Evolutionary conservation across 192 early-diverging fungal genomes (phyloP).

Genomic region (Linnemannia elongata): DNA sequence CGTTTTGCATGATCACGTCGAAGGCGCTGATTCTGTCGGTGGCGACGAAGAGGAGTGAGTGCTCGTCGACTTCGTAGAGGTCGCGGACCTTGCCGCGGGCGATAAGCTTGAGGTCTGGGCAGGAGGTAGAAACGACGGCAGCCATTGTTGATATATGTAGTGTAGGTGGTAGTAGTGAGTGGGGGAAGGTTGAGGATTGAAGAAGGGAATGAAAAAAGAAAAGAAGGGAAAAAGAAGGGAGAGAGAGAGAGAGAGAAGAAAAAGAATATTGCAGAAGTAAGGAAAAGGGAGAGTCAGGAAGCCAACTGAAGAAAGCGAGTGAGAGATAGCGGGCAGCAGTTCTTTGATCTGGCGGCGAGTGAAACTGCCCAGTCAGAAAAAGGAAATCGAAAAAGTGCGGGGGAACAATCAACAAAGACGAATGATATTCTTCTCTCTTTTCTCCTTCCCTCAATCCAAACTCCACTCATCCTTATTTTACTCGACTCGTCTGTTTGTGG

Average conservation of each 20-base stretch:
- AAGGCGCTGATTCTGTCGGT: constrained; percentile 98
- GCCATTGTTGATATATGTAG: constrained; percentile 24
- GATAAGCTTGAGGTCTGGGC: constrained; percentile 94
- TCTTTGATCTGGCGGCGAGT: neutral
- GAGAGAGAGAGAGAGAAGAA: neutral
- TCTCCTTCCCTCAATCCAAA: neutral
- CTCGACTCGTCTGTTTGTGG: neutral
- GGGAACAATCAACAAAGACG: neutral
- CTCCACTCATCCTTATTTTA: neutral
- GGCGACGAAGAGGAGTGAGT: constrained; percentile 94
- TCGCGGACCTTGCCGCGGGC: constrained; percentile 98
- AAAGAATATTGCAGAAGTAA: neutral
- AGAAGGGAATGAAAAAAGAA: neutral
- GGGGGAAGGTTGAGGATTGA: neutral
- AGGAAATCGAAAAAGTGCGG: constrained; percentile 28
- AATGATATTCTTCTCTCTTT: neutral
- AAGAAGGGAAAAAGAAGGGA: neutral
- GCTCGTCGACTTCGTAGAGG: constrained; percentile 92
- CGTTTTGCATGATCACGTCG: constrained; percentile 99
- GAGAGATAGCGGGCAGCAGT: constrained; percentile 2
- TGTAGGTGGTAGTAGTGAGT: neutral
- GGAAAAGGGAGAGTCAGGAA: neutral
- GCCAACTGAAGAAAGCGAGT: neutral
- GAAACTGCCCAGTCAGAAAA: constrained; percentile 4
- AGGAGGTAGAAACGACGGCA: constrained; percentile 76